Evolutionary conservation across 768 basidiomycete genomes (phyloP), one percentile per base, ranked within the genome.

Genomic region (Arthromyces matolae): DNA sequence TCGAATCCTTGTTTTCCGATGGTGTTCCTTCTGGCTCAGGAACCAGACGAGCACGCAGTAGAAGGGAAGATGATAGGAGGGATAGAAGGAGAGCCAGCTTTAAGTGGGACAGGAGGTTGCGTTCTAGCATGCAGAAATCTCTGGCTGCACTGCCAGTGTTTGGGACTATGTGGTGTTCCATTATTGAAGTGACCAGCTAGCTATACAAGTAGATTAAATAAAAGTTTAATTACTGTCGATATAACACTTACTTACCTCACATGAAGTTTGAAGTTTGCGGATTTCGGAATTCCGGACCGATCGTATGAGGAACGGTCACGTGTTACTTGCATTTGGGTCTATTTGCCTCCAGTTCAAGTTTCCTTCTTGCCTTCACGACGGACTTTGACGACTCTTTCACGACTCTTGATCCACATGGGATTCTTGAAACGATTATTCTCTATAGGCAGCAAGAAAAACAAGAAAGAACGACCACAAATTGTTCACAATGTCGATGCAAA

Each of bases 41-140:
- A 5, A 79, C 71, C 12, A 89, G 72, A 10, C 83, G 81, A 18
- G 76, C 73, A 22, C 72, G 74, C 8, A 89, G 73, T 12, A 89
- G 66, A 42, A 84, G 66, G 8, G 86, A 85, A 23, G 81, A 77
- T 2, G 81, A 79, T 3, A 87, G 64, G 1, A 89, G 68, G 7
- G 78, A 76, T 23, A 89, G 69, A 19, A 89, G 65, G 8, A 86
- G 67, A 5, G 79, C 82, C 22, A 89, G 73, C 56, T 80, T 85
- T 45, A 85, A 50, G 59, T 89, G 82, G 0, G 85, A 76, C 25
- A 89, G 70, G 41, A 86, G 68, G 55, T 89, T 89, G 42, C 87
- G 75, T 63, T 89, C 87, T 12, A 89, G 73, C 85, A 89, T 86
- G 64, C 79, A 83, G 51, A 79, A 86, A 60, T 89, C 87, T 58